phyloP scores from a whole-genome alignment of 208 protist species.

The Porcisia hertigi region DNA sequence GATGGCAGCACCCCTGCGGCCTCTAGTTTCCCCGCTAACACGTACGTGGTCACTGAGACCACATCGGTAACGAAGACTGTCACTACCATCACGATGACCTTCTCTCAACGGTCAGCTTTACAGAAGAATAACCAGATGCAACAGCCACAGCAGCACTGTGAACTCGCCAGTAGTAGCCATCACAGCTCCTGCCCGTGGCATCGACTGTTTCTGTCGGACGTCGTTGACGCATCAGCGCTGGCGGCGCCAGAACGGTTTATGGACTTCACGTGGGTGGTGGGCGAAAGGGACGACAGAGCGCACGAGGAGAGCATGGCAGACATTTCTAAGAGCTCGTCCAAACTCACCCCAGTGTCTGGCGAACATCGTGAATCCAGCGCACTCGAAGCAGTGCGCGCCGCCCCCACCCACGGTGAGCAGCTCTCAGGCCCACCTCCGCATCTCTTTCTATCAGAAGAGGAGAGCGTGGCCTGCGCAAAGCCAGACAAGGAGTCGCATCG shows the following conservation, averaged over 20 bases:
- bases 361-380: neutral
- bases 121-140: neutral
- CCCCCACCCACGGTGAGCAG: neutral
- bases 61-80: constrained; percentile 4
- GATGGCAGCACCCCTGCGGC: too few species aligned
- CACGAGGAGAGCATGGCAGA: neutral
- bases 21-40: neutral
- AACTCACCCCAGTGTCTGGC: neutral
- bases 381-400: neutral
- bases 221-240: constrained; percentile 23
- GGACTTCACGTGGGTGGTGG: constrained; percentile 28
- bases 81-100: constrained; percentile 29
- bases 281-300: neutral
- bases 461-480: neutral
- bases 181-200: constrained; percentile 27
- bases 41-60: constrained; percentile 5
- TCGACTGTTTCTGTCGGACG: constrained; percentile 20
- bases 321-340: neutral
- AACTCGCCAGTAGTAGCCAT: neutral
- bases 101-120: constrained; percentile 13
- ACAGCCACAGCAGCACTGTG: neutral
- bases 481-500: neutral
- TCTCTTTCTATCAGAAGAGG: neutral
- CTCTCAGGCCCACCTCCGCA: neutral
- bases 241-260: constrained; percentile 27